Evolutionary conservation across 139 green algal species (phyloP), one percentile per base, ranked within the genome.

Genomic region (Coelastrella sp.): DNA sequence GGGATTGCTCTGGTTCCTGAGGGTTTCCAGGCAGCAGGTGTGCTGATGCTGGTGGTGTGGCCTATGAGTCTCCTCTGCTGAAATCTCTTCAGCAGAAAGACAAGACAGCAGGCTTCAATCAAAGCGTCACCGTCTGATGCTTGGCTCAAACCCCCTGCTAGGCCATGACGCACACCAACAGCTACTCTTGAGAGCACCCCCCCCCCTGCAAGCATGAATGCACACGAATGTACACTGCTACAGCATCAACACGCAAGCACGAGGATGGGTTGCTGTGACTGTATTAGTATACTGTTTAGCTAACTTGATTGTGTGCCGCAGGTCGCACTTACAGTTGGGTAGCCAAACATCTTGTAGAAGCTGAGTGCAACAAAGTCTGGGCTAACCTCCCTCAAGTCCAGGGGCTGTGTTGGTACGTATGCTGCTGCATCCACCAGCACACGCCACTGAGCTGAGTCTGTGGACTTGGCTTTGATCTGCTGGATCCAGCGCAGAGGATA

Each of bases 341-440:
- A 97, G 7, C 95, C 96, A 80, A 97, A 97, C 90, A 97, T 96
- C 91, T 97, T 97, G 93, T 96, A 97, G 87, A 98, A 98, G 16
- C 92, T 95, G 13, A 98, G 78, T 20, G 91, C 61, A n/a, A 97
- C 94, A 91, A 97, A 98, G 90, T 98, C 96, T 57, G 95, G 91
- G 56, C 73, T 90, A 16, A 93, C 73, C 56, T 93, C 17, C 0
- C 60, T 85, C 57, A 98, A 92, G 94, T 97, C 94, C 59, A 97
- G 93, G 2, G 94, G 94, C 86, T 97, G 94, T 5, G 93, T 96
- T 73, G 94, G 93, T 74, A 94, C 94, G 78, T 94, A 96, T 20
- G 95, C 95, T 16, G 96, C 96, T 5, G 96, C 96, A 61, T 98
- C 96, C 22, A 98, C 80, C 85, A 97, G 68, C 77, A 96, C 93